These are phyloP conservation scores for Euclidium syriacum DNA, from an alignment of 345 rosid species.

Conservation along the genomic window DNA sequence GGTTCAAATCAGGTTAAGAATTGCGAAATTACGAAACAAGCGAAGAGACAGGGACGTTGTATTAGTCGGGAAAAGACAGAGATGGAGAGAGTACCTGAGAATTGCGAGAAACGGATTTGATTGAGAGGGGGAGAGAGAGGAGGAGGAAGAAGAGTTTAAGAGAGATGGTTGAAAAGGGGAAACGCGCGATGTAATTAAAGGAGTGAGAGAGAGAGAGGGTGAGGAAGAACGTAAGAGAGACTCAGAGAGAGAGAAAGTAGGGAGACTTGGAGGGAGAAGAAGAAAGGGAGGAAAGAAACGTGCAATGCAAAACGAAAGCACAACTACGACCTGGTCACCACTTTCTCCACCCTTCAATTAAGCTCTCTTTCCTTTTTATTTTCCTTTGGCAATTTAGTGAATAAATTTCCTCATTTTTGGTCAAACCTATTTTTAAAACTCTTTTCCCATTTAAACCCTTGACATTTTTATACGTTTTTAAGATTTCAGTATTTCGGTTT, in stretches of 20 bases:
- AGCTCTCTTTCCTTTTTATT: not conserved
- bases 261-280: slow-evolving; percentile 19
- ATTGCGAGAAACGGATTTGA: slow-evolving; percentile 1
- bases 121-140: not conserved
- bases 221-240: slow-evolving; percentile 14
- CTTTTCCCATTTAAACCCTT: too few species aligned
- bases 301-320: slow-evolving; percentile 31
- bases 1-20: not conserved
- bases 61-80: not conserved
- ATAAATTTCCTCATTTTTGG: not conserved
- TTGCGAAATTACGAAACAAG: not conserved
- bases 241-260: slow-evolving; percentile 18
- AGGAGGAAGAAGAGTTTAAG: not conserved
- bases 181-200: slow-evolving; percentile 5
- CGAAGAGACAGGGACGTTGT: not conserved
- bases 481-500: too few species aligned
- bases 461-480: too few species aligned
- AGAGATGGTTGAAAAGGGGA: slow-evolving; percentile 8
- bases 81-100: slow-evolving; percentile 19
- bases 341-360: not conserved
- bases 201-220: not conserved
- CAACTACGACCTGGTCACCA: slow-evolving; percentile 26
- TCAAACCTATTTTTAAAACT: too few species aligned
- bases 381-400: too few species aligned
- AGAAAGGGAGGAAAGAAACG: slow-evolving; percentile 18